Evolutionary conservation across 2,329 filamentous ascomycete genomes (phyloP), one percentile per base, ranked within the genome.

Genomic region (Metarhizium rileyi): DNA sequence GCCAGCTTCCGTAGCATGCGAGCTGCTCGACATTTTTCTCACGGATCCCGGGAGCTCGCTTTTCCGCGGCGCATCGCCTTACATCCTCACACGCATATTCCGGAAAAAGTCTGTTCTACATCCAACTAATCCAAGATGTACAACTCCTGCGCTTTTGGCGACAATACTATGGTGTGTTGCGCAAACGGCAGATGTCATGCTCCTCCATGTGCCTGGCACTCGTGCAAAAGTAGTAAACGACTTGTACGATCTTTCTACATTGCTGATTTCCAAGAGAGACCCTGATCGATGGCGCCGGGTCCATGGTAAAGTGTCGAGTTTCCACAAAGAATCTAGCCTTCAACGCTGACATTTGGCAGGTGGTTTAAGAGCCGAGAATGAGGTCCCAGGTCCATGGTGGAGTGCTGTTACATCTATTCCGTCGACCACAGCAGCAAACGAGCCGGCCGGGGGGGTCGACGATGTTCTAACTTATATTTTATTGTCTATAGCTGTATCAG

Each of bases 81-180:
- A 75, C 50, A 68, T 75, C 16, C 61, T 75, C 20, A 71, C 70
- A 0, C 63, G 69, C 22, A 66, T 76, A 47, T 68, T 75, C 42
- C 66, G 72, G 18, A 71, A 67, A 51, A 65, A 64, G 48, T 73
- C 71, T 0, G 61, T 76, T 4, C 59, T 72, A 0, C 64, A 70
- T 40, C 60, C 66, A 2, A 61, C 63, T 0, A 64, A 64, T 18
- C 70, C 71, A 2, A 65, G 73, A 23, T 61, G 57, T 9, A 68
- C 66, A 1, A 69, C 71, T 0, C 68, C 72, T 1, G 71, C 73
- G 1, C 59, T 76, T 4, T 58, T 76, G 5, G 65, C 68, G 0
- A 70, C 70, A 1, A 74, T 76, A 50, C 61, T 77, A 0, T 77
- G 72, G 67, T 71, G 67, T 42, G 67, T 70, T 9, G 68, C 71